These are phyloP conservation scores for Penicillium sumatraense DNA, from an alignment of 2,329 filamentous ascomycete species.

Conservation along the genomic window DNA sequence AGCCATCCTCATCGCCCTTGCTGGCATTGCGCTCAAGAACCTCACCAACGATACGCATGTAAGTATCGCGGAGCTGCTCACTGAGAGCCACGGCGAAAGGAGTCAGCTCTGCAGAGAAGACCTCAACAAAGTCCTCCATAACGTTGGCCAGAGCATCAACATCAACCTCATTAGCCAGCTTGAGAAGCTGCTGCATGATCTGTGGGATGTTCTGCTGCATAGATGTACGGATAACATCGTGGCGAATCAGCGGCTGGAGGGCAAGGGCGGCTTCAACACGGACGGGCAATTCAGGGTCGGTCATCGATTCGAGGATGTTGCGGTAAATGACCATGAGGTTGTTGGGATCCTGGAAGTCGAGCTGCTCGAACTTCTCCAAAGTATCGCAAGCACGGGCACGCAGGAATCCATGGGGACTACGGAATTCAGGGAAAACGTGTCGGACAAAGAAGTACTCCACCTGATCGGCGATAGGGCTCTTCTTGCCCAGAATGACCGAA, in stretches of 20 bases:
- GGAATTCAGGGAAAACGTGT: constrained; percentile 98
- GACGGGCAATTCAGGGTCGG: constrained; percentile 89
- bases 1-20: constrained; percentile 76
- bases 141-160: constrained; percentile 97
- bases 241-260: constrained; percentile 91
- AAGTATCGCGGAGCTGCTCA: constrained; percentile 94
- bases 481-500: constrained; percentile 93
- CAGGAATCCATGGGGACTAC: constrained; percentile 87
- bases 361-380: constrained; percentile 95
- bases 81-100: constrained; percentile 96
- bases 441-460: constrained; percentile 98
- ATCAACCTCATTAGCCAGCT: constrained; percentile 96
- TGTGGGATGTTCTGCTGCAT: constrained; percentile 99
- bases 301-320: constrained; percentile 96
- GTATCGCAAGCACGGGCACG: constrained; percentile 95
- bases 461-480: constrained; percentile 95
- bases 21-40: constrained; percentile 82
- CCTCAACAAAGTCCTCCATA: constrained; percentile 99
- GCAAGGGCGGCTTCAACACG: constrained; percentile 92
- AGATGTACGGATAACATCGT: constrained; percentile 88
- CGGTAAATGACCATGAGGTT: constrained; percentile 96
- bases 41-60: constrained; percentile 89
- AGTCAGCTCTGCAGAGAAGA: constrained; percentile 95
- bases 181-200: constrained; percentile 98
- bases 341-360: constrained; percentile 95